Base-by-base conservation (phyloP, 179 eudicot species). In the Gypsophila paniculata region DNA sequence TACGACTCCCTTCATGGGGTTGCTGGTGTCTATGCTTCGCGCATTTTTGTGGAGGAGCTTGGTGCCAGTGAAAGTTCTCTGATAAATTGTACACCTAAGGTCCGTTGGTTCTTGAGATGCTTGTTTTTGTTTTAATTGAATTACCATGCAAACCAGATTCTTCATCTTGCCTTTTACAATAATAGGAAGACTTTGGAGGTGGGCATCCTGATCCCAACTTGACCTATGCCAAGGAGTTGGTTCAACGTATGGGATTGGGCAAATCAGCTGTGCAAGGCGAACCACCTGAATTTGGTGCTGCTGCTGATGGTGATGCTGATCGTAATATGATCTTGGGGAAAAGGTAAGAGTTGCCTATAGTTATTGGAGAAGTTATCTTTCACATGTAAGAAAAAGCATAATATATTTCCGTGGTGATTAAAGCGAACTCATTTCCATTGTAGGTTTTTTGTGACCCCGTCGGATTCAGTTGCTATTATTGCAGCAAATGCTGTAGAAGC, bases 271-370 rank as follows among this genome's bases (percentile, higher is more conserved):
- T 84, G 48, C 76, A 75, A 46, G 82, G 64, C 39, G 96, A 91
- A 70, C 97, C 96, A 68, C 97, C 97, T 64, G 99, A 94, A 77
- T 94, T 94, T 81, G 99, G 99, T 73, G 99, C 97, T 65, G 99
- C 99, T 77, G 96, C 99, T 75, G 99, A 94, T 78, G 99, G 99
- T 79, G 99, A 94, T 88, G 99, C 97, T 48, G 99, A 94, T 78
- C 90, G 99, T 65, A 94, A 94, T 81, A 94, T 94, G 99, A 49
- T 94, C 74, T 91, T 94, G 77, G 99, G 99, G 70, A 94, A 91
- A 88, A 91, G 99, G 99, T 91, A 81, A 32, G 34, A 26, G 52
- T 29, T 6, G 48, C 59, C 51, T 78, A 36, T 19, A 53, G 9
- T 29, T 36, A 44, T 13, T 25, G 51, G 52, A 74, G 39, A 49